A percentile compares a stretch with the other conserved stretches of the same genome.
Evolutionary conservation across 257 asterid species (phyloP).

Genomic region (Solanum corneliomulleri): DNA sequence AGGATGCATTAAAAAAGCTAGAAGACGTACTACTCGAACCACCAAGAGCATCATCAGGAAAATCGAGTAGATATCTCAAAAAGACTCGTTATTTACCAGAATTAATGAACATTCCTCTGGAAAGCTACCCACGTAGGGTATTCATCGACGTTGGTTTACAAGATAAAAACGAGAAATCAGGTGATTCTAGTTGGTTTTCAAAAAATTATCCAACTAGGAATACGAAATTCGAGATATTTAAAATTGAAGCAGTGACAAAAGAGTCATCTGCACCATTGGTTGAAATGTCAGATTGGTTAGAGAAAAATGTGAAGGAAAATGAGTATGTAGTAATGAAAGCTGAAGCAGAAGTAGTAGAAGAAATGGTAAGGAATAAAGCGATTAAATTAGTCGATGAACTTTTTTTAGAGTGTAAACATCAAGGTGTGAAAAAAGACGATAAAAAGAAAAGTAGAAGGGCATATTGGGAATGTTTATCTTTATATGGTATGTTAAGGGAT

Average conservation of each 20-base stretch:
- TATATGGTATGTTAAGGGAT: slow-evolving; percentile 72
- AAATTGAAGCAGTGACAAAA: slow-evolving; percentile 13
- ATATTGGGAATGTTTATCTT: slow-evolving; percentile 74
- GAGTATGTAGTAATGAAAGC: slow-evolving; percentile 87
- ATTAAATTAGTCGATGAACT: slow-evolving; percentile 58
- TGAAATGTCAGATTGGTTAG: slow-evolving; percentile 45
- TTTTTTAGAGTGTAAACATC: slow-evolving; percentile 67
- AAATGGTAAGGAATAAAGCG: slow-evolving; percentile 41
- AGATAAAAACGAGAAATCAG: neutral
- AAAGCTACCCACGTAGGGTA: slow-evolving; percentile 27
- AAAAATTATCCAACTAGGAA: slow-evolving; percentile 33
- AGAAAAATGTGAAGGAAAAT: slow-evolving; percentile 34
- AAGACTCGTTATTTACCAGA: slow-evolving; percentile 28
- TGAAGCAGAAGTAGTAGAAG: slow-evolving; percentile 70
- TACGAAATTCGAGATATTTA: slow-evolving; percentile 26
- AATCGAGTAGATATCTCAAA: slow-evolving; percentile 15
- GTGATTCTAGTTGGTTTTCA: slow-evolving; percentile 32
- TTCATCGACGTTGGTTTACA: slow-evolving; percentile 17
- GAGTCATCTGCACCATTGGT: slow-evolving; percentile 1
- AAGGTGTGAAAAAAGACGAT: slow-evolving; percentile 20
- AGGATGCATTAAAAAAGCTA: slow-evolving; percentile 13
- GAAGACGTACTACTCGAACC: slow-evolving; percentile 32
- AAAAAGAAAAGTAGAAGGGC: slow-evolving; percentile 39
- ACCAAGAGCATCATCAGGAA: slow-evolving; percentile 28
- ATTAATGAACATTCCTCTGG: slow-evolving; percentile 21